These are phyloP conservation scores for Takashimella tepidaria DNA, from an alignment of 1,284 basidiomycete species.

Conservation along the genomic window DNA sequence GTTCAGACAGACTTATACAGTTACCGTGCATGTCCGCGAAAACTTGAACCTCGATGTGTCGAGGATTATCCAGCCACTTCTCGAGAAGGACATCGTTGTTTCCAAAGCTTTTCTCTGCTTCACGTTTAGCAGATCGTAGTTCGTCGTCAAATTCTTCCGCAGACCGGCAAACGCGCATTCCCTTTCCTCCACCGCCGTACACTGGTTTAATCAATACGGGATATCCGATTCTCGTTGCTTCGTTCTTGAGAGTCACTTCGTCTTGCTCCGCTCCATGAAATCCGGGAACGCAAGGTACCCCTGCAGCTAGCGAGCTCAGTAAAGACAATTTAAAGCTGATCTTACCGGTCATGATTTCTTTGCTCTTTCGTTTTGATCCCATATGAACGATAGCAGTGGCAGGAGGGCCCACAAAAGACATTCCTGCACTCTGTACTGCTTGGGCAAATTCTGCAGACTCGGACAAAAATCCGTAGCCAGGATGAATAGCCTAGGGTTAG, in stretches of 20 bases:
- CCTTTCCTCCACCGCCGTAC: conserved; percentile 68
- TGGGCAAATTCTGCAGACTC: conserved; percentile 59
- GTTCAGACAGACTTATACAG: conserved; percentile 83
- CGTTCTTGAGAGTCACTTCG: conserved; percentile 48
- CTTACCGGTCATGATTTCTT: conserved; percentile 74
- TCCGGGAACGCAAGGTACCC: conserved; percentile 84
- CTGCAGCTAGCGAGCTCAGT: conserved; percentile 62
- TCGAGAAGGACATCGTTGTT: conserved; percentile 80
- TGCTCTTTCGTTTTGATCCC: conserved; percentile 65
- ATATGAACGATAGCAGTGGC: conserved; percentile 57
- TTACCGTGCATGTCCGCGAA: conserved; percentile 73
- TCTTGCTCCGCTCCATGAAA: conserved; percentile 57
- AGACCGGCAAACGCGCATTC: conserved; percentile 59
- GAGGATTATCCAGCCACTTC: conserved; percentile 74
- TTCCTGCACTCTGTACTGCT: conserved; percentile 52
- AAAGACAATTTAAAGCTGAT: conserved; percentile 8
- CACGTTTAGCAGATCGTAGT: conserved; percentile 75
- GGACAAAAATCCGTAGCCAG: conserved; percentile 83
- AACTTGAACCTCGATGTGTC: conserved; percentile 86
- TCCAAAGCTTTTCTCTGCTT: conserved; percentile 78
- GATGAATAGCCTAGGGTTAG: conserved; percentile 50
- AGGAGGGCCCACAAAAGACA: conserved; percentile 61
- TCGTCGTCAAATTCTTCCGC: conserved; percentile 57
- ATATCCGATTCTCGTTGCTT: conserved; percentile 54
- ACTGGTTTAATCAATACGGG: conserved; percentile 65